Evolutionary conservation across 169 alveolate genomes (phyloP), one percentile per base, ranked within the genome.

Genomic region (Plasmodium yoelii): DNA sequence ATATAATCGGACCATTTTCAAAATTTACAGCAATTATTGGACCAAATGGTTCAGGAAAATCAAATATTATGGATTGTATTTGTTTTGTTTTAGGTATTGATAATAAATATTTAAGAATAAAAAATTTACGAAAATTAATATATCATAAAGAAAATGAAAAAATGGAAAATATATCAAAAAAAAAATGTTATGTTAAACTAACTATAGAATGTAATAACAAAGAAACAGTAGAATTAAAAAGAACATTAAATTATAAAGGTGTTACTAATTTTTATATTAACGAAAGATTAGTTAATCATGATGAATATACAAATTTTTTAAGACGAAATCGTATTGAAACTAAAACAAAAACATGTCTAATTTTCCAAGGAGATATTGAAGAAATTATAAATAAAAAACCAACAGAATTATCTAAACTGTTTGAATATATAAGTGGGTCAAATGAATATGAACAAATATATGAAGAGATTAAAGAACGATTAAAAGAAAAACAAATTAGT

Each of bases 21-120:
- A 91, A 95, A 90, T 96, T 97, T 84, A 96, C 98, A 9, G 97
- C 97, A 3, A 95, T 97, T 8, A 93, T 97, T 13, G 99, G 99
- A 3, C 99, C 99, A 0, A 97, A 97, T 84, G 99, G 99, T 1
- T 96, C 97, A 60, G 99, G 98, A n/a, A 93, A 93, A 57, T 97
- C 95, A 72, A 97, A 95, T 93, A 96, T 70, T 89, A 96, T 93
- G 97, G 96, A 93, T 95, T 97, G 90, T 42, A 94, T 72, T 94
- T 96, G 96, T 74, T 95, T 95, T 24, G 97, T 93, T 15, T 92
- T 98, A 42, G 98, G 99, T 15, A 77, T 97, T 44, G 92, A 94
- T 46, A 93, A 97, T 44, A 91, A 94, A 61, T 93, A 94, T 56
- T 90, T 97, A 88, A 80, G 98, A 10, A 96, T 97, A 22, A 90